A percentile compares a stretch with the other conserved stretches of the same genome.
These are phyloP conservation scores for Nakazawaea pomicola DNA, from an alignment of 805 yeast species.

Conservation along the genomic window DNA sequence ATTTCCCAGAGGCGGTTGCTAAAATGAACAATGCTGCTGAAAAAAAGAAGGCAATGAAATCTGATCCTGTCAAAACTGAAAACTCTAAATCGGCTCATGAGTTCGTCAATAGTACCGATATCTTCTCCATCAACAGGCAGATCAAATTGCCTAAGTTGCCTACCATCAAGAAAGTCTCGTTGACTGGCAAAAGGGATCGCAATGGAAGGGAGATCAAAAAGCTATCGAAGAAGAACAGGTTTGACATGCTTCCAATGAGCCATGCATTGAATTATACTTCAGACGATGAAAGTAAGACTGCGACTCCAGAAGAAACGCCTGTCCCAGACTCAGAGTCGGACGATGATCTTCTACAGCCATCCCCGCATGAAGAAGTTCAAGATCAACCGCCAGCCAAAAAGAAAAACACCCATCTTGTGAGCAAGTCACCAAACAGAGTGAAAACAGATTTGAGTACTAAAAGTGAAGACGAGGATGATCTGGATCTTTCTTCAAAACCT, in stretches of 20 bases:
- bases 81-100: neutral
- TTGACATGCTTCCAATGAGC: slow-evolving; percentile 42
- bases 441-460: too few relatives aligned
- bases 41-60: slow-evolving; percentile 17
- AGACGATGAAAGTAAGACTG: slow-evolving; percentile 28
- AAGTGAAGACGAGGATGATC: too few relatives aligned
- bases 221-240: slow-evolving; percentile 15
- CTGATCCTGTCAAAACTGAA: neutral
- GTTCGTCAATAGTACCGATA: slow-evolving; percentile 5
- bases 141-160: slow-evolving; percentile 6
- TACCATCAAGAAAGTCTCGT: slow-evolving; percentile 4
- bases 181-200: slow-evolving; percentile 9
- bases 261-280: slow-evolving; percentile 46
- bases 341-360: too few relatives aligned
- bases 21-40: slow-evolving; percentile 25
- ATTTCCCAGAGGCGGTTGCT: slow-evolving; percentile 45
- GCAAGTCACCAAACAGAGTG: too few relatives aligned
- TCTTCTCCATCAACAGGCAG: slow-evolving; percentile 6
- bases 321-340: slow-evolving; percentile 10
- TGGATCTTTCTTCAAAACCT: slow-evolving; percentile 16
- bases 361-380: too few relatives aligned
- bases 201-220: neutral
- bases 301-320: slow-evolving; percentile 10
- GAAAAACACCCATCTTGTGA: too few relatives aligned
- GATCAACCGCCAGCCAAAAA: too few relatives aligned